Percentiles rank a stretch among this genome's conserved stretches.
phyloP scores from a whole-genome alignment of 257 asterid species.

The Haberlea rhodopensis region DNA sequence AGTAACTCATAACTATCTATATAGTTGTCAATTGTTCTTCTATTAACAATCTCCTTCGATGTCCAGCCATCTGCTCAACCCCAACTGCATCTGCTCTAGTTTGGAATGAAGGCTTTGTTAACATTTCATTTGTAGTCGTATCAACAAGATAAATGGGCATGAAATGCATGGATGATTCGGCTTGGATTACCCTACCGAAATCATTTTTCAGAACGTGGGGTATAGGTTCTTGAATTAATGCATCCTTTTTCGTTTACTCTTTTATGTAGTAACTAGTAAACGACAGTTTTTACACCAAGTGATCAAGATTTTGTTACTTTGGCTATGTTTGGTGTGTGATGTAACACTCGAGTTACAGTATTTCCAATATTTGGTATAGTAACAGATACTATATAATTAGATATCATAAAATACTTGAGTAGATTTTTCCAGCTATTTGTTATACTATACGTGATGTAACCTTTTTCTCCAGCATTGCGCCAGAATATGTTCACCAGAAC shows the following conservation, averaged over 20 bases:
- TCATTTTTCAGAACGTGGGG: slow-evolving; percentile 38
- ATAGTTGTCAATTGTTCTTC: too few species aligned
- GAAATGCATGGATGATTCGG: slow-evolving; percentile 68
- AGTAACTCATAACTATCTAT: too few species aligned
- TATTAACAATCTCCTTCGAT: too few species aligned
- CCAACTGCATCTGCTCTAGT: too few species aligned
- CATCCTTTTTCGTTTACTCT: background rate
- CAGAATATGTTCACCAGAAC: slow-evolving; percentile 54
- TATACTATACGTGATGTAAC: background rate
- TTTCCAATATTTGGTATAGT: too few species aligned
- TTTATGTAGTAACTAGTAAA: background rate
- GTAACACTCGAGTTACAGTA: too few species aligned
- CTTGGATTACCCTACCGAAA: slow-evolving; percentile 45
- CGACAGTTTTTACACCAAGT: background rate
- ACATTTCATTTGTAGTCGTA: too few species aligned
- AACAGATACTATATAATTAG: too few species aligned
- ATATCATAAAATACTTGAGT: too few species aligned
- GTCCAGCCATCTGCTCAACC: too few species aligned
- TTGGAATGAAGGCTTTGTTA: too few species aligned
- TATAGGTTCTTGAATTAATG: slow-evolving; percentile 29
- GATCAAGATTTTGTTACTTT: background rate
- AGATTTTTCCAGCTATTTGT: slow-evolving; percentile 25
- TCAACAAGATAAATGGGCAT: slow-evolving; percentile 61
- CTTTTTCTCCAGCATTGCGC: slow-evolving; percentile 36
- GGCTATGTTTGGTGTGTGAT: too few species aligned